These are phyloP conservation scores for Termitomyces heimii DNA, from an alignment of 768 basidiomycete genomes.

Conservation along the genomic window DNA sequence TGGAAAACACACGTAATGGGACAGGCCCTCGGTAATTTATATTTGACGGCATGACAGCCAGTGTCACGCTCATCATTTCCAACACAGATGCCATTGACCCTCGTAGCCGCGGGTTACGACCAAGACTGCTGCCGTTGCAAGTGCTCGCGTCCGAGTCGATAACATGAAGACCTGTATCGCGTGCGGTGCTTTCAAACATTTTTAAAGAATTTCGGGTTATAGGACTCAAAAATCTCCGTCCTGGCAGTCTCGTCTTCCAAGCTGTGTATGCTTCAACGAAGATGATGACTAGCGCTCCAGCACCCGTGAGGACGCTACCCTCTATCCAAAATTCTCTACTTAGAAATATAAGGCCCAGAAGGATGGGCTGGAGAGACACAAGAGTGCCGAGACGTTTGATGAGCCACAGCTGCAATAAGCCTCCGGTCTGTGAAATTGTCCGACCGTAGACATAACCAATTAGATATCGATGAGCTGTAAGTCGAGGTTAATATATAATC, in stretches of 20 bases:
- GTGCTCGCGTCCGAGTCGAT: constrained; percentile 43
- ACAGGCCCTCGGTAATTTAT: constrained; percentile 52
- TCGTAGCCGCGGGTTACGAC: constrained; percentile 39
- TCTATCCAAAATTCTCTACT: constrained; percentile 66
- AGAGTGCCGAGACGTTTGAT: constrained; percentile 68
- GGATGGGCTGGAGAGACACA: constrained; percentile 64
- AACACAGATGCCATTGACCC: constrained; percentile 78
- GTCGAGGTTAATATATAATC: neutral
- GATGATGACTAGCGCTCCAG: constrained; percentile 46
- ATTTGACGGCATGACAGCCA: constrained; percentile 66
- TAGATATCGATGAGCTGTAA: constrained; percentile 71
- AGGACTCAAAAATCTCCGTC: constrained; percentile 42
- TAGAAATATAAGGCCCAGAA: constrained; percentile 69
- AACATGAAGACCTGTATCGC: constrained; percentile 25
- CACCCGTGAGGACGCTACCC: constrained; percentile 56
- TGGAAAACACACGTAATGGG: constrained; percentile 53
- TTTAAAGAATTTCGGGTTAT: constrained; percentile 55
- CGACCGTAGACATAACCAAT: constrained; percentile 74
- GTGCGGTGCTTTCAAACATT: constrained; percentile 42
- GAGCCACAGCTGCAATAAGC: constrained; percentile 70
- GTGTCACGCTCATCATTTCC: constrained; percentile 78
- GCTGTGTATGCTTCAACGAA: constrained; percentile 57
- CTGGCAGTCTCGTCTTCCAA: constrained; percentile 43
- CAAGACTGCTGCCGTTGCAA: constrained; percentile 40
- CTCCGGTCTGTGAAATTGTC: constrained; percentile 70